Percentiles rank a stretch among this genome's conserved stretches.
Evolutionary conservation across 441 rosid genomes (phyloP).

Genomic region (Melastoma candidum): DNA sequence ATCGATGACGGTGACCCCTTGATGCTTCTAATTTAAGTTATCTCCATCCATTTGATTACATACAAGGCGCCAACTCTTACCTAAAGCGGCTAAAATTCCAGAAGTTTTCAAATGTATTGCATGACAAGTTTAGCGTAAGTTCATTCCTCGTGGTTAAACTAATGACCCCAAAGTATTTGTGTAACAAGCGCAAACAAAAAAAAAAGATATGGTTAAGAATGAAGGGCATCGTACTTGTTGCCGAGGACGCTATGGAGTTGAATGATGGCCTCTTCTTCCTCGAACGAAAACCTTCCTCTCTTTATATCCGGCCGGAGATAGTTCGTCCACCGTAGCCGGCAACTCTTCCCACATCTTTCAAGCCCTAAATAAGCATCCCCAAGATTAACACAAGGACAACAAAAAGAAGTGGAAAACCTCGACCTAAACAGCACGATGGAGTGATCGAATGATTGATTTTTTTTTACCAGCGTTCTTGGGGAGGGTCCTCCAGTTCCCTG

Average conservation of each 20-base stretch:
- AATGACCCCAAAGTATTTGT: background rate
- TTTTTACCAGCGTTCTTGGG: conserved; percentile 83
- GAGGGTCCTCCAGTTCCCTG: conserved; percentile 81
- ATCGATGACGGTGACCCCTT: no score
- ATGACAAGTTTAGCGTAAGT: no score
- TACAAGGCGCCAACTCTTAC: no score
- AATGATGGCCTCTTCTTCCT: conserved; percentile 67
- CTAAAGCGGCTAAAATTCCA: no score
- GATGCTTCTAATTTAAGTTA: no score
- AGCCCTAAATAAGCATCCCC: conserved; percentile 29
- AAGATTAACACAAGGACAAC: background rate
- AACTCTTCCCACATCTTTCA: conserved; percentile 66
- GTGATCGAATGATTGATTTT: background rate
- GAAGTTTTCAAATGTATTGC: no score
- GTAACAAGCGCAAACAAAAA: no score
- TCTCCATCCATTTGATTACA: no score
- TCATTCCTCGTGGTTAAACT: no score
- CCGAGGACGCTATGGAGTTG: conserved; percentile 54
- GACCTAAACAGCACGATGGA: no score
- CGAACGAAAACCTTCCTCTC: conserved; percentile 63
- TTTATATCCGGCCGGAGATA: conserved; percentile 62
- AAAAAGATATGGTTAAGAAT: background rate
- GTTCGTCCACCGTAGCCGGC: conserved; percentile 77
- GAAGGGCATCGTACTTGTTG: conserved; percentile 37
- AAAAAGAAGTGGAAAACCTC: background rate